Evolutionary conservation across 2,329 filamentous ascomycete genomes (phyloP), one percentile per base, ranked within the genome.

Genomic region (Ramichloridium luteum): DNA sequence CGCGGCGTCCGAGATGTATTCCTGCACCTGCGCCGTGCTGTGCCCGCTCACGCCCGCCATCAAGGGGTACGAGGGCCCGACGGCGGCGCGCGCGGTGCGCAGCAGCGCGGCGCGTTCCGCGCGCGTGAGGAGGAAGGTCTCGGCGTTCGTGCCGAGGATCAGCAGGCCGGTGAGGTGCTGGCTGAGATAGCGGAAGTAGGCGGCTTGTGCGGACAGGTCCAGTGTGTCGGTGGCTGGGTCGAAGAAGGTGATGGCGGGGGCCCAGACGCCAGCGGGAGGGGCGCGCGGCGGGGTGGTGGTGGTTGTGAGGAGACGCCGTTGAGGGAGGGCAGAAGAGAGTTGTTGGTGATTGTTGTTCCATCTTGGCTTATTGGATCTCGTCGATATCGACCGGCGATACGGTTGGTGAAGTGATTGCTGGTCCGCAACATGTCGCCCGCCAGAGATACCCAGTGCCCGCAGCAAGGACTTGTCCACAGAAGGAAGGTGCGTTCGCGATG

Each of bases 231-330:
- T 53, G 9, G 43, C 31, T n/a, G 51, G 51, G 36, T 61, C 52
- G 48, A 61, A 64, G 46, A 65, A 60, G 11, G 62, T 65, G 12
- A 65, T 53, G 5, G 61, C 59, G 14, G 62, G 62, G 4, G 47
- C 49, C 49, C 50, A 55, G 30, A 54, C 43, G 15, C 51, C 51
- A 2, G 50, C 33, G 20, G 43, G 36, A 4, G 82, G 81, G 5
- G 80, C 83, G 18, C 29, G 33, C 16, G 32, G 15, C 17, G 30
- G 20, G 25, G 35, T 22, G 31, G 22, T 25, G n/a, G n/a, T n/a
- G n/a, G n/a, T n/a, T n/a, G n/a, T n/a, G n/a, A n/a, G n/a, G n/a
- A n/a, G n/a, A n/a, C n/a, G n/a, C n/a, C n/a, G n/a, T n/a, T n/a
- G n/a, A n/a, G n/a, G n/a, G n/a, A n/a, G n/a, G n/a, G n/a, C n/a